A percentile compares a stretch with the other conserved stretches of the same genome.
phyloP scores from a whole-genome alignment of 2,329 filamentous ascomycete species.

The Knoxdaviesia capensis region DNA sequence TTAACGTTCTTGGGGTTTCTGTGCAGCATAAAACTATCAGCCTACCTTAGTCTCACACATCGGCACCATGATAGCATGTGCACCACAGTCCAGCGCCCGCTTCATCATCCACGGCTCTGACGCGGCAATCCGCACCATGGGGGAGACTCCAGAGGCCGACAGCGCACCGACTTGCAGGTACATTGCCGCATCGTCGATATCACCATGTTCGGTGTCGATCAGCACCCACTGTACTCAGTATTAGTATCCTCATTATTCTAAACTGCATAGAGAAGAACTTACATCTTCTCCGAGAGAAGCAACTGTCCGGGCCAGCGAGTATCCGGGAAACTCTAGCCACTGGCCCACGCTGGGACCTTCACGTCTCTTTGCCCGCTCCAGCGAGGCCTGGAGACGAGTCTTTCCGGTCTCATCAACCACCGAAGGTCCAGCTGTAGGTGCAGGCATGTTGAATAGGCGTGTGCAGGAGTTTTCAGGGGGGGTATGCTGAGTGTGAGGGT shows the following conservation, averaged over 20 bases:
- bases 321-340: constrained; percentile 13
- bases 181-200: constrained; percentile 29
- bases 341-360: constrained; percentile 12
- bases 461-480: too few species aligned
- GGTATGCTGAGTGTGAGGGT: too few species aligned
- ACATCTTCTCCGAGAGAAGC: constrained; percentile 12
- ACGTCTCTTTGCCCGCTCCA: constrained; percentile 10
- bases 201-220: constrained; percentile 34
- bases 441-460: too few species aligned
- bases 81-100: constrained; percentile 11
- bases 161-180: constrained; percentile 32
- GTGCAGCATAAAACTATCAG: constrained; percentile 34
- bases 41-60: constrained; percentile 9
- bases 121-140: constrained; percentile 31
- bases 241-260: background rate
- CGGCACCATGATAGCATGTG: constrained; percentile 13
- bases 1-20: constrained; percentile 12
- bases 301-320: constrained; percentile 11
- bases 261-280: constrained; percentile 2
- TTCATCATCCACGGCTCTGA: constrained; percentile 14
- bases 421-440: too few species aligned
- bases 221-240: constrained; percentile 28
- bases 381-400: constrained; percentile 10
- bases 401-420: constrained; percentile 9
- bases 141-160: constrained; percentile 21